phyloP scores from a whole-genome alignment of 1,284 basidiomycete species.

The Cryptococcus floricola region DNA sequence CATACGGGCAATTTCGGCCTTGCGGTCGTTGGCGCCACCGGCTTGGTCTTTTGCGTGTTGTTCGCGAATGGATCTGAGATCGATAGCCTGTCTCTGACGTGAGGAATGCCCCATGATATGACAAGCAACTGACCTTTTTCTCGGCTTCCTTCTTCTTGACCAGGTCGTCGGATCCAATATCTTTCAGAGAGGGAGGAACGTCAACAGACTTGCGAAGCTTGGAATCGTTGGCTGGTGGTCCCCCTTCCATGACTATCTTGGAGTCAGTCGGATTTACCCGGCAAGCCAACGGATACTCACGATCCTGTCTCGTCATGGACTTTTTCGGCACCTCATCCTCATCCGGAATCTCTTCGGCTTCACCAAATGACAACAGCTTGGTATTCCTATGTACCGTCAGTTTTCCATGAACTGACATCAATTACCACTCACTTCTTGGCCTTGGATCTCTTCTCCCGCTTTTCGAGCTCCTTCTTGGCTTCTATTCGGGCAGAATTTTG shows the following conservation, averaged over 20 bases:
- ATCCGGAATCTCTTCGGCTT: slow-evolving; percentile 64
- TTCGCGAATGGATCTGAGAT: slow-evolving; percentile 66
- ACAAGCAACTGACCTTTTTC: slow-evolving; percentile 17
- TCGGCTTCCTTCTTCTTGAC: slow-evolving; percentile 48
- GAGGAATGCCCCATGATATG: not conserved
- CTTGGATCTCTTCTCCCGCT: slow-evolving; percentile 62
- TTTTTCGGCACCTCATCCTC: slow-evolving; percentile 59
- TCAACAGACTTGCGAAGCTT: slow-evolving; percentile 21
- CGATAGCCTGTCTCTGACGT: slow-evolving; percentile 34
- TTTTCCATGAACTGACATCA: not conserved
- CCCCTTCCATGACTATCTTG: slow-evolving; percentile 56
- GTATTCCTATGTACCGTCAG: slow-evolving; percentile 63
- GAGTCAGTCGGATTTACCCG: not conserved
- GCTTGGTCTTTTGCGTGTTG: slow-evolving; percentile 66
- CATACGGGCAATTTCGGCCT: slow-evolving; percentile 78
- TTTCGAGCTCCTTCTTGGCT: slow-evolving; percentile 70
- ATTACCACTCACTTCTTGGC: slow-evolving; percentile 67
- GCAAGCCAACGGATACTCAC: slow-evolving; percentile 53
- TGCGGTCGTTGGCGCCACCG: slow-evolving; percentile 59
- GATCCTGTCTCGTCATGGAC: slow-evolving; percentile 70
- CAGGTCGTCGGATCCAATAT: slow-evolving; percentile 8
- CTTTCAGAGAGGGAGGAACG: slow-evolving; percentile 24
- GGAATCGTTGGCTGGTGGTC: slow-evolving; percentile 17
- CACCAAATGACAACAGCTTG: slow-evolving; percentile 80
- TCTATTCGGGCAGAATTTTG: slow-evolving; percentile 75